Evolutionary conservation across 2,329 filamentous ascomycete species (phyloP).

Genomic region (Aspergillus sp.): DNA sequence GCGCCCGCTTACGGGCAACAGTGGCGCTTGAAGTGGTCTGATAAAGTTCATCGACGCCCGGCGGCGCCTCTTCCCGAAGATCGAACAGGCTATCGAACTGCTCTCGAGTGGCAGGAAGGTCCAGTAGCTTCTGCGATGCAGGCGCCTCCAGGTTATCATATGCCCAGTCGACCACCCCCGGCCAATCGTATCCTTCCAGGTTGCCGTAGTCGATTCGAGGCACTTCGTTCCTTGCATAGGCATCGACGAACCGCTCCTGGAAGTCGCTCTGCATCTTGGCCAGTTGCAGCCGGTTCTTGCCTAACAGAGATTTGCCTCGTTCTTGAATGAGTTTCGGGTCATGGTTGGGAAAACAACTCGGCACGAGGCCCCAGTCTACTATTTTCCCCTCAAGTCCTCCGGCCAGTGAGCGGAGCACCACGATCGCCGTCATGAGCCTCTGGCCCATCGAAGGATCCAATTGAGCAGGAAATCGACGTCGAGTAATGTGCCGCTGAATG

Average conservation of each 20-base stretch:
- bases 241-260: slow-evolving; percentile 37
- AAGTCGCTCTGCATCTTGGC: slow-evolving; percentile 39
- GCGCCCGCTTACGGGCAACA: slow-evolving; percentile 23
- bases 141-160: slow-evolving; percentile 32
- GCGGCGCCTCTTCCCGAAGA: slow-evolving; percentile 26
- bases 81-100: slow-evolving; percentile 35
- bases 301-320: slow-evolving; percentile 28
- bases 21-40: slow-evolving; percentile 22
- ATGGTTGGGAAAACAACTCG: slow-evolving; percentile 31
- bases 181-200: slow-evolving; percentile 39
- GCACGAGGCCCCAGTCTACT: slow-evolving; percentile 39
- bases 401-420: slow-evolving; percentile 36
- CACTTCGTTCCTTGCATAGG: slow-evolving; percentile 35
- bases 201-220: slow-evolving; percentile 37
- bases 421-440: slow-evolving; percentile 34
- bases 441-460: slow-evolving; percentile 21
- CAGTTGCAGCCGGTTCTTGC: slow-evolving; percentile 31
- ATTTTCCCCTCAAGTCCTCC: slow-evolving; percentile 34
- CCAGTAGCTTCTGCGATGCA: slow-evolving; percentile 25
- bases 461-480: slow-evolving; percentile 10
- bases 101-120: slow-evolving; percentile 35
- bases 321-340: slow-evolving; percentile 30
- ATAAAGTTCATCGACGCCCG: slow-evolving; percentile 27
- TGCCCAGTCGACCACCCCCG: slow-evolving; percentile 39
- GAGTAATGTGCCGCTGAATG: slow-evolving; percentile 12